Percentiles rank a stretch among this genome's conserved stretches.
Evolutionary conservation across 805 yeast species (phyloP).

Genomic region (Metschnikowia continentalis): DNA sequence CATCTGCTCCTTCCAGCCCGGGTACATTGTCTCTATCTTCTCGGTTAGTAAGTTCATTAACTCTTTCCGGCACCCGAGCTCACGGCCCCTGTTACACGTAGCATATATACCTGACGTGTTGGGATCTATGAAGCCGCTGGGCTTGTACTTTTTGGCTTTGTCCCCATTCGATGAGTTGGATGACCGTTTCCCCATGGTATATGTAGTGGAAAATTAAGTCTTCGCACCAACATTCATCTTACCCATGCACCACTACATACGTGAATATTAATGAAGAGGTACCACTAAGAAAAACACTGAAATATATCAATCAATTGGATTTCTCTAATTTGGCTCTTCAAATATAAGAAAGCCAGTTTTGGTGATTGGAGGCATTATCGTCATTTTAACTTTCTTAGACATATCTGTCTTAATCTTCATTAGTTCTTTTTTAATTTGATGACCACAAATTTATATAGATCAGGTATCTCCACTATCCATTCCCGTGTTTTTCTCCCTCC

Average conservation of each 20-base stretch:
- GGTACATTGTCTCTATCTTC: constrained; percentile 33
- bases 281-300: background rate
- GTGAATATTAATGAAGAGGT: background rate
- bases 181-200: constrained; percentile 17
- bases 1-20: constrained; percentile 18
- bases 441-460: too few species aligned
- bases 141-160: constrained; percentile 42
- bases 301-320: background rate
- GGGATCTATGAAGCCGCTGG: constrained; percentile 65
- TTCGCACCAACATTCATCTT: background rate
- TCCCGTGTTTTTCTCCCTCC: background rate
- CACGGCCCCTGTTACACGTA: constrained; percentile 80
- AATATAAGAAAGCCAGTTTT: background rate
- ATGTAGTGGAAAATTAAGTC: background rate
- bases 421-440: too few species aligned
- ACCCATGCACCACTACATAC: background rate
- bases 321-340: background rate
- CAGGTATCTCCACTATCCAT: too few species aligned
- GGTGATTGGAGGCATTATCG: background rate
- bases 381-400: background rate
- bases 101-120: constrained; percentile 85
- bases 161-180: constrained; percentile 25
- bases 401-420: too few species aligned
- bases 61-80: constrained; percentile 73
- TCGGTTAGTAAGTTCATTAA: constrained; percentile 51